Percentiles rank a stretch among this genome's conserved stretches.
phyloP scores from a whole-genome alignment of 2,329 filamentous ascomycete species.

The Cladosporium sp. region DNA sequence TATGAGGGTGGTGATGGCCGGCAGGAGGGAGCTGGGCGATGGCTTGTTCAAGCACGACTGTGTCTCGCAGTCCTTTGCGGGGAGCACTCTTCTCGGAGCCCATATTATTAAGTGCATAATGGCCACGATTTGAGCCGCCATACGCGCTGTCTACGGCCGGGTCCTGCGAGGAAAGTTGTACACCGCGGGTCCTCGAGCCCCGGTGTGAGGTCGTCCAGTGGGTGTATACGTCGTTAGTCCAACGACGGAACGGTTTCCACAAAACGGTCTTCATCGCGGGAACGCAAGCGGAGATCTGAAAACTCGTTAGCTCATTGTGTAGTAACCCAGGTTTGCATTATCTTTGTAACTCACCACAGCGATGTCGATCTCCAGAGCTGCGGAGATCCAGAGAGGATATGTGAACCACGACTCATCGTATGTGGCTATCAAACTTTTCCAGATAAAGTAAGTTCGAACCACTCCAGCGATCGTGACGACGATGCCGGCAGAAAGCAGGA shows the following conservation, averaged over 20 bases:
- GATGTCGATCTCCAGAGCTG: conserved; percentile 41
- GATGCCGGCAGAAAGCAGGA: conserved; percentile 37
- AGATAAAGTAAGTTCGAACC: conserved; percentile 40
- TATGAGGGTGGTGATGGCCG: conserved; percentile 2
- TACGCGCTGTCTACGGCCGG: neutral
- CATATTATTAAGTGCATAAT: neutral
- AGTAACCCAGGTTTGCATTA: too few species aligned
- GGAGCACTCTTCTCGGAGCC: neutral
- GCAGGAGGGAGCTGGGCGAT: conserved; percentile 3
- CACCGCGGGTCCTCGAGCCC: neutral
- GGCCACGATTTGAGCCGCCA: neutral
- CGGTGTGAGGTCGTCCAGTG: neutral
- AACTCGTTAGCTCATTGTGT: neutral
- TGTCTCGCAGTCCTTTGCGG: neutral
- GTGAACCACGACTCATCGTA: conserved; percentile 42
- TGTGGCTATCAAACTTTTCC: conserved; percentile 34
- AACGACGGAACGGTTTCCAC: conserved; percentile 1
- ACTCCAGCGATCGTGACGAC: conserved; percentile 38
- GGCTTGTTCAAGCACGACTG: neutral
- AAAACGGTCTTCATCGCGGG: conserved; percentile 32
- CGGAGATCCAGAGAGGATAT: conserved; percentile 42
- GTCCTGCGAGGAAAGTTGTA: neutral
- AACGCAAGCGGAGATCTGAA: conserved; percentile 34
- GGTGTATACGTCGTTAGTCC: neutral
- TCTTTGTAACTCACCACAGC: conserved; percentile 35